Conservation (phyloP, 306 rosid species). For the Ormosia semicastrata region DNA sequence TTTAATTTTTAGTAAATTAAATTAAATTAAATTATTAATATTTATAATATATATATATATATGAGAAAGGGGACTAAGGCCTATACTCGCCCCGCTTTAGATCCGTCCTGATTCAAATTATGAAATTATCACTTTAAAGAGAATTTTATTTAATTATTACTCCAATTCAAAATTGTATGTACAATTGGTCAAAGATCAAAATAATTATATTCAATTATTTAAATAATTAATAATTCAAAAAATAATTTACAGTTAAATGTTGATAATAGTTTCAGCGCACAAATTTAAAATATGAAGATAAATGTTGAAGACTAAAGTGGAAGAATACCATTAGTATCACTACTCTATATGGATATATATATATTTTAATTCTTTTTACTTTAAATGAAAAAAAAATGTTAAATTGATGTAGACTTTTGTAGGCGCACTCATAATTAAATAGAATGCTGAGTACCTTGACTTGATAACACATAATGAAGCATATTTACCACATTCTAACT, state of each 20-base stretch:
- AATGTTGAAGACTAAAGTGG: no score
- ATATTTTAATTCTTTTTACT: neutral
- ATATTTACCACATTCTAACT: constrained; percentile 1
- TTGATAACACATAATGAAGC: neutral
- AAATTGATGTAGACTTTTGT: constrained; percentile 5
- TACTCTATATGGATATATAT: neutral
- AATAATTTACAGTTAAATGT: neutral
- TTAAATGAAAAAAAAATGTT: neutral
- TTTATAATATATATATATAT: no score
- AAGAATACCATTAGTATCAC: neutral
- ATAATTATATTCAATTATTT: neutral
- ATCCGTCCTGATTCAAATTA: no score
- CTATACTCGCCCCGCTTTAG: no score
- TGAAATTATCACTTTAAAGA: no score
- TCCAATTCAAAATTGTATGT: no score
- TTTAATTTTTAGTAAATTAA: no score
- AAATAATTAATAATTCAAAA: neutral
- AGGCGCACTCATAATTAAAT: neutral
- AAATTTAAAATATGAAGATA: no score
- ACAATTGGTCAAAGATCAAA: no score
- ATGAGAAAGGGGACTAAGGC: no score
- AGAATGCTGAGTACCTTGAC: constrained; percentile 5
- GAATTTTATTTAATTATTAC: no score
- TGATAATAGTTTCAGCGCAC: neutral
- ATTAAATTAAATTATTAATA: no score